These are phyloP conservation scores for Saposhnikovia divaricata DNA, from an alignment of 129 eudicot genomes.

Conservation along the genomic window DNA sequence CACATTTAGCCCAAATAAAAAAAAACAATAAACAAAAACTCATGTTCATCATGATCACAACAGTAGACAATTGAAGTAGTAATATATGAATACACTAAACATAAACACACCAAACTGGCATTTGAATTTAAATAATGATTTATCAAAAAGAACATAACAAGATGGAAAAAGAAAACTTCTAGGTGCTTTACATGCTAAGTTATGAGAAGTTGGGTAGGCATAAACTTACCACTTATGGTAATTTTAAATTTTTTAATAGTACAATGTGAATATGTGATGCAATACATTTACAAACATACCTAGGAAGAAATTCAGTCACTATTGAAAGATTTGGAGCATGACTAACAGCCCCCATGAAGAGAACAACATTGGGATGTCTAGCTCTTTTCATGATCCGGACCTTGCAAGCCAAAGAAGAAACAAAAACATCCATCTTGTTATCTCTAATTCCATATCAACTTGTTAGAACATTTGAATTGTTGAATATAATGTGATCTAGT, in stretches of 20 bases:
- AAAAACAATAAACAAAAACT: background rate
- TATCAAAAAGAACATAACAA: background rate
- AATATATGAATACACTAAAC: background rate
- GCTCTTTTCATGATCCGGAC: conserved; percentile 88
- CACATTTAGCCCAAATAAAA: background rate
- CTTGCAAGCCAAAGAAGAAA: conserved; percentile 36
- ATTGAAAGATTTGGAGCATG: conserved; percentile 96
- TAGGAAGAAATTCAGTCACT: conserved; percentile 93
- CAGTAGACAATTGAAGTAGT: background rate
- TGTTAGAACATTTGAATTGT: background rate
- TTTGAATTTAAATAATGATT: background rate
- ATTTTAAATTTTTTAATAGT: background rate
- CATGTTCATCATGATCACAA: background rate
- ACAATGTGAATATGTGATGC: conserved; percentile 3
- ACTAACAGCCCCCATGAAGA: conserved; percentile 98
- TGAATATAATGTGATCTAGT: too few relatives aligned
- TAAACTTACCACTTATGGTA: background rate
- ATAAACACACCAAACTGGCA: background rate
- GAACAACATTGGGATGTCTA: conserved; percentile 95
- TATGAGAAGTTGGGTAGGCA: background rate
- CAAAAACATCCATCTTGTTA: background rate
- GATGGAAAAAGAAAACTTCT: background rate
- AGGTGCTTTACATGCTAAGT: background rate
- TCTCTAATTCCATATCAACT: background rate
- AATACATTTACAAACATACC: conserved; percentile 45